phyloP scores from a whole-genome alignment of 805 yeast genomes.

The Sungouiozyma ichnusensis region DNA sequence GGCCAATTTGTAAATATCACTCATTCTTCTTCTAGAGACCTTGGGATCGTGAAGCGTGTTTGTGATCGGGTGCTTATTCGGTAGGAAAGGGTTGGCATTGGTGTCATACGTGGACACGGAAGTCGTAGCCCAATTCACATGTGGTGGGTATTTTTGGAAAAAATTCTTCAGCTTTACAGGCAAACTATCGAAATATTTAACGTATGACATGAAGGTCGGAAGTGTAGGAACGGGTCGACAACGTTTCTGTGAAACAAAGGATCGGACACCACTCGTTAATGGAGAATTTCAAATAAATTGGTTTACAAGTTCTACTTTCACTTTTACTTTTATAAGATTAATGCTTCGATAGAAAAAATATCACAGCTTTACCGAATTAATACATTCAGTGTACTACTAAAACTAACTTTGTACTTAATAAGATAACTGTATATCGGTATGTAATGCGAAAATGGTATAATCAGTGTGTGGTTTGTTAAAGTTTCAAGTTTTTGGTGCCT shows the following conservation, averaged over 20 bases:
- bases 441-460: too few species aligned
- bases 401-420: too few species aligned
- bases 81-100: conserved; percentile 76
- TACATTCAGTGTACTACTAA: too few species aligned
- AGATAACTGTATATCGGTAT: conserved; percentile 3
- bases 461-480: too few species aligned
- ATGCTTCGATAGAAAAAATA: too few species aligned
- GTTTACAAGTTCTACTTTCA: too few species aligned
- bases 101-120: conserved; percentile 59
- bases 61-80: conserved; percentile 76
- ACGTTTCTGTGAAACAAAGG: too few species aligned
- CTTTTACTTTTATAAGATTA: too few species aligned
- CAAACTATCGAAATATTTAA: conserved; percentile 40
- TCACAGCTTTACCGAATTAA: too few species aligned
- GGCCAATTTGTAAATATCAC: conserved; percentile 76
- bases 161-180: conserved; percentile 64
- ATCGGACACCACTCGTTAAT: too few species aligned
- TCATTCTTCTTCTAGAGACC: conserved; percentile 71
- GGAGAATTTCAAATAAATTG: too few species aligned
- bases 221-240: too few species aligned
- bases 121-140: conserved; percentile 48
- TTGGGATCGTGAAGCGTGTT: conserved; percentile 67
- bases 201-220: conserved; percentile 14
- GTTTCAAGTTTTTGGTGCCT: conserved; percentile 30
- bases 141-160: conserved; percentile 76